Conservation (phyloP, 2,329 filamentous ascomycete genomes). For the Scedosporium apiospermum region DNA sequence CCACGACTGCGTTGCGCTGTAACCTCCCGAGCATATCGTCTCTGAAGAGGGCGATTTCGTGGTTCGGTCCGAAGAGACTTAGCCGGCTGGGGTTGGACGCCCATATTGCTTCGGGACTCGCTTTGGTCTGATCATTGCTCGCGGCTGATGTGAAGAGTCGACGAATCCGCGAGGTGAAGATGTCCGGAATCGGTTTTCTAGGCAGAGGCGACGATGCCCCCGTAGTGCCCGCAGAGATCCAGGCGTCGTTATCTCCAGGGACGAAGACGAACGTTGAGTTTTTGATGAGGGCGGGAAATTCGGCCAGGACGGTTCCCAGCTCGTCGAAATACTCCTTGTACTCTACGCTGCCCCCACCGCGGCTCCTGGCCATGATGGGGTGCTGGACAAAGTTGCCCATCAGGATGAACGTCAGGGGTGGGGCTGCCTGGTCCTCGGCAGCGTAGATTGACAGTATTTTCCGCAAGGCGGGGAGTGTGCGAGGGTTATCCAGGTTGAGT, state of each 20-base stretch:
- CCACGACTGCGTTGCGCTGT: slow-evolving; percentile 63
- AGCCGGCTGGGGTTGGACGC: slow-evolving; percentile 78
- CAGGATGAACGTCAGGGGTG: slow-evolving; percentile 72
- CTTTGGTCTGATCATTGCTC: slow-evolving; percentile 34
- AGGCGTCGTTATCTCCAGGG: slow-evolving; percentile 95
- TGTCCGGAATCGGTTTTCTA: slow-evolving; percentile 63
- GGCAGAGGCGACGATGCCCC: slow-evolving; percentile 65
- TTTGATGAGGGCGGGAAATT: slow-evolving; percentile 73
- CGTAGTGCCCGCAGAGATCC: slow-evolving; percentile 76
- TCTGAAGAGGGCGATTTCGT: slow-evolving; percentile 79
- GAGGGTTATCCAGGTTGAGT: slow-evolving; percentile 75
- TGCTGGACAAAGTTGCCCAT: slow-evolving; percentile 73
- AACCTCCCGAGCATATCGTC: slow-evolving; percentile 79
- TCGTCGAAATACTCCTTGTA: slow-evolving; percentile 96
- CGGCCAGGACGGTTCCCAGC: slow-evolving; percentile 69
- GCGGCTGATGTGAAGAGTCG: slow-evolving; percentile 73
- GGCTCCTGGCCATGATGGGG: slow-evolving; percentile 57
- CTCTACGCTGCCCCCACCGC: slow-evolving; percentile 75
- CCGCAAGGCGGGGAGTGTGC: slow-evolving; percentile 69
- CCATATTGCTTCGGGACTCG: slow-evolving; percentile 69
- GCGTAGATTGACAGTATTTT: slow-evolving; percentile 71
- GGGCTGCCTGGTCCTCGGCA: slow-evolving; percentile 49
- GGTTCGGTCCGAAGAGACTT: slow-evolving; percentile 74
- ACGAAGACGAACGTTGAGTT: slow-evolving; percentile 83
- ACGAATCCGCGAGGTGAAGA: slow-evolving; percentile 83